These are phyloP conservation scores for Chalaropsis thielavioides DNA, from an alignment of 2,329 filamentous ascomycete species.

Conservation along the genomic window DNA sequence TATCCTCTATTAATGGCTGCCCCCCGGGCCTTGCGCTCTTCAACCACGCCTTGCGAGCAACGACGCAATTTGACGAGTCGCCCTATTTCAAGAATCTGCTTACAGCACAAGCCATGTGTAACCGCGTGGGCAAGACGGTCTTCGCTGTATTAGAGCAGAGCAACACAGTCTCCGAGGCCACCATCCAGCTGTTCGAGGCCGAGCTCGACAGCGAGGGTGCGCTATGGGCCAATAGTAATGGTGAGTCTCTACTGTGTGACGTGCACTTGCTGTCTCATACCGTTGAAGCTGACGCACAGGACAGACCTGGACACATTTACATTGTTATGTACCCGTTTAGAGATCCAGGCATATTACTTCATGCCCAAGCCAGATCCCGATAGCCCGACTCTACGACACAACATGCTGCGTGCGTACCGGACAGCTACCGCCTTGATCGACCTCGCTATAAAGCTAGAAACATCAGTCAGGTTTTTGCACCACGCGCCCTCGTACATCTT, in stretches of 20 bases:
- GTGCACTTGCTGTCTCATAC: background rate
- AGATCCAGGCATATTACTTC: conserved; percentile 41
- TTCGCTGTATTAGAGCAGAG: conserved; percentile 33
- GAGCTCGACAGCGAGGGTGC: conserved; percentile 35
- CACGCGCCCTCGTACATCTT: conserved; percentile 38
- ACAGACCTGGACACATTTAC: conserved; percentile 26
- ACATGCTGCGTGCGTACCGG: conserved; percentile 33
- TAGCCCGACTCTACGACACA: conserved; percentile 29
- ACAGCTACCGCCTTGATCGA: conserved; percentile 35
- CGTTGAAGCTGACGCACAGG: background rate
- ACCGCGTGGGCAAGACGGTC: conserved; percentile 35
- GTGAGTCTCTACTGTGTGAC: background rate
- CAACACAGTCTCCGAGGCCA: conserved; percentile 32
- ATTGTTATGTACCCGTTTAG: conserved; percentile 35
- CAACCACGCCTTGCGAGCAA: conserved; percentile 31
- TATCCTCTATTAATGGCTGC: conserved; percentile 31
- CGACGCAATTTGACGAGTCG: conserved; percentile 17
- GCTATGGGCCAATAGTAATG: conserved; percentile 10
- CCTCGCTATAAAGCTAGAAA: conserved; percentile 31
- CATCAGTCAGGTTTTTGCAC: conserved; percentile 27
- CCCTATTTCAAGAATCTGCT: conserved; percentile 15
- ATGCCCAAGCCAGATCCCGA: conserved; percentile 29
- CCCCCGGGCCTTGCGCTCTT: conserved; percentile 33
- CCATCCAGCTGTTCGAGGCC: conserved; percentile 36
- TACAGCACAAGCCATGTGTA: conserved; percentile 24